Base-by-base conservation (phyloP, 768 basidiomycete genomes). In the Cyclocybe aegerita region DNA sequence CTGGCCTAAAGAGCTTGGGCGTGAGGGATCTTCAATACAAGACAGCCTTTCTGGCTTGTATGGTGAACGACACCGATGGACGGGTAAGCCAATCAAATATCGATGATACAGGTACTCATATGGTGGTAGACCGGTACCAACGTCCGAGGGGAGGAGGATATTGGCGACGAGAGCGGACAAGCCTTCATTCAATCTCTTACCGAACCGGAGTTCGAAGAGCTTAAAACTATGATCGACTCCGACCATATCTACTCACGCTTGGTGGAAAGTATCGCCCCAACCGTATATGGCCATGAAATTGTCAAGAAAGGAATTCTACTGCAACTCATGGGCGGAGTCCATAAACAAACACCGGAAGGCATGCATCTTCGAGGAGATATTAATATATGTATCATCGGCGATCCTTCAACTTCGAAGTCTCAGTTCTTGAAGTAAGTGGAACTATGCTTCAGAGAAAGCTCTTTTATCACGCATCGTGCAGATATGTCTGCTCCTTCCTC, bases 291-390 rank as follows among this genome's bases (percentile, higher is more conserved):
- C 1, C 97, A 98, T 64, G 97, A 99, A 63, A 95, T 98, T 44
- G 95, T 98, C 60, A 98, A 99, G 76, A 99, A 99, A 66, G 97
- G 97, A 9, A 77, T 99, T 32, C 72, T 98, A 16, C 75, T 99
- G 12, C 97, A 98, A 64, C 80, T 99, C 17, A 96, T 99, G 93
- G 95, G 97, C 16, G 97, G 97, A 16, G 96, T 98, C 4, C 96
- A 98, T 72, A 99, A 99, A 66, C 84, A 93, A 65, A 98, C 96
- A 1, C 74, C 79, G 0, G 97, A 98, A 67, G 97, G 97, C 33
- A 98, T 98, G 84, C 85, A 98, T 66, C 79, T 98, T n/a, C 86
- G 97, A 64, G 97, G 97, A 1, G 97, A 99, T 63, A 88, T 99
- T 66, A 98, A 98, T 59, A 95, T 99, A 46, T 98, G 96, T 64